Evolutionary conservation across 2,329 filamentous ascomycete genomes (phyloP), one percentile per base, ranked within the genome.

Genomic region (Trichoderma sp.): DNA sequence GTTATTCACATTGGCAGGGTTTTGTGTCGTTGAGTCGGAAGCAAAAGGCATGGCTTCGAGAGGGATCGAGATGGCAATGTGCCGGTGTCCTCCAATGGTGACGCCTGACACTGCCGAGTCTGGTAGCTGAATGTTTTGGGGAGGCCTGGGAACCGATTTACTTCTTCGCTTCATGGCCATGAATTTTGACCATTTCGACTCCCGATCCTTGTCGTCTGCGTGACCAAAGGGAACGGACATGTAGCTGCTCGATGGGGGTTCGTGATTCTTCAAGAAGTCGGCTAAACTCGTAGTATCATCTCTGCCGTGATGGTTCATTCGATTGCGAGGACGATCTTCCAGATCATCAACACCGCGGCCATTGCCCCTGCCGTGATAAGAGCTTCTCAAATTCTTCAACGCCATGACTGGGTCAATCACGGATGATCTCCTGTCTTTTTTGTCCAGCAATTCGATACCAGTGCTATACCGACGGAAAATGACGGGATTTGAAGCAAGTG

Each of bases 31-130:
- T 23, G 77, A 76, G 36, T 73, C 74, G 43, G 75, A 73, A 3
- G 80, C 81, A 57, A 85, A 79, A 26, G 86, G 83, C 6, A 83
- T 84, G 71, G 87, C 80, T 73, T 88, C 83, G 13, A 85, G 72
- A 1, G 88, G 88, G 58, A 90, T 89, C 0, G 88, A 89, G 66
- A 90, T 90, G 71, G 88, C 87, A 73, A 90, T 89, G 74, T 90
- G 86, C 5, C 86, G 83, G 75, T 88, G 82, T 1, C 88, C 88
- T 3, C 81, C 84, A 7, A 78, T 85, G 0, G 87, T 90, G 43
- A 80, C 85, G 8, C 86, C 85, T 4, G 86, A 85, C 15, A 90
- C 82, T 13, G 87, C 87, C 28, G 85, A 85, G 76, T 90, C 87
- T 9, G 88, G 88, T 4, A 90, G 81, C 39, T 76, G 79, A 39